Base-by-base conservation (phyloP, 192 early-diverging fungal species). In the Mortierella antarctica region DNA sequence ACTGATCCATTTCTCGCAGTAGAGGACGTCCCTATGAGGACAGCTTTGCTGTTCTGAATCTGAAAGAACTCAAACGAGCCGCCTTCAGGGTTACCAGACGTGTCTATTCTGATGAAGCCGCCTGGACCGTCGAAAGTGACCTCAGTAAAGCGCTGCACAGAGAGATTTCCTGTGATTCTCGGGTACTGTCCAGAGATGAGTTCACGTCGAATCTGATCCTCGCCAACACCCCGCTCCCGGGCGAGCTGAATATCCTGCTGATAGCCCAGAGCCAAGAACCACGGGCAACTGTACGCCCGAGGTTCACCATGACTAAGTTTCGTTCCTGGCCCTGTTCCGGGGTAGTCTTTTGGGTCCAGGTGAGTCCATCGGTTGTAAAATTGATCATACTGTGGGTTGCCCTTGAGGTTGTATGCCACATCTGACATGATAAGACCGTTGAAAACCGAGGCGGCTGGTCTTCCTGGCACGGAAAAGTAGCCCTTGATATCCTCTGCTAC, bases 211-310 rank as follows among this genome's bases (percentile, higher is more conserved):
- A 66, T 55, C 0, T 9, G 11, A 31, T 39, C 31, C 40, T 54
- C 64, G 41, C 50, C 45, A 12, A 55, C 51, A 7, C 64, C 64
- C 18, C 40, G 15, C 6, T 6, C 31, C 18, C 64, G 49, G 23
- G 51, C 49, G 11, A 20, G 17, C 41, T 55, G n/a, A 21, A 66
- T 66, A n/a, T 55, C 64, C n/a, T 20, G 49, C 12, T 66, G 51
- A 18, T 66, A 66, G 6, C 52, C 64, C 11, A 66, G 40, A 20
- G 64, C 64, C 20, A 66, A 18, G 15, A 66, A 44, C 50, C 64
- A 40, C 17, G 23, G 40, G 42, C 64, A 66, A 6, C 50, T 40
- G 20, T 66, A 66, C 4, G 64, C 64, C 9, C 31, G 40, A 7
- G 64, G 8, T 42, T 66, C 52, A 4, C 40, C 51, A 54, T 66